These are phyloP conservation scores for Dryadomyces quercus-mongolicae DNA, from an alignment of 2,329 filamentous ascomycete genomes.

Conservation along the genomic window DNA sequence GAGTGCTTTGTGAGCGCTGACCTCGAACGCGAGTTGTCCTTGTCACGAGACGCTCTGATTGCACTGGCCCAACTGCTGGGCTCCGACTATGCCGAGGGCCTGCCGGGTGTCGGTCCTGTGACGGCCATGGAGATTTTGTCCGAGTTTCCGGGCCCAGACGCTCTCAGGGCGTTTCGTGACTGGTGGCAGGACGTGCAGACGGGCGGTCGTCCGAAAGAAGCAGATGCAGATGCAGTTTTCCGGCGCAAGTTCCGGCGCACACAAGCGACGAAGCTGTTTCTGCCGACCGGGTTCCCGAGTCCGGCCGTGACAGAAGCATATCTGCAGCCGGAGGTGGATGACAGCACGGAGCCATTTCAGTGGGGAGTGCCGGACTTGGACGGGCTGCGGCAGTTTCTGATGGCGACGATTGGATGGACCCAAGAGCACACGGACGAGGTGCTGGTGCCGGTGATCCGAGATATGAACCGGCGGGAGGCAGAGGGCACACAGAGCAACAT, in stretches of 20 bases:
- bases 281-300: conserved; percentile 71
- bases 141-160: conserved; percentile 57
- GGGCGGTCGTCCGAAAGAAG: conserved; percentile 49
- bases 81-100: conserved; percentile 87
- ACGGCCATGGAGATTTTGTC: conserved; percentile 89
- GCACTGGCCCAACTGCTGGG: conserved; percentile 82
- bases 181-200: conserved; percentile 80
- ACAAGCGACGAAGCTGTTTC: conserved; percentile 73
- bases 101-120: conserved; percentile 84
- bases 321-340: conserved; percentile 74
- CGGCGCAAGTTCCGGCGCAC: conserved; percentile 74
- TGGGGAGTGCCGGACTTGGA: conserved; percentile 95
- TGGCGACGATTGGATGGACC: conserved; percentile 86
- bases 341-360: conserved; percentile 65
- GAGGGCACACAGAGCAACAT: conserved; percentile 96
- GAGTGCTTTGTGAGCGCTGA: conserved; percentile 85
- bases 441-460: conserved; percentile 83
- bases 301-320: conserved; percentile 73
- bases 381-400: conserved; percentile 70
- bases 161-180: conserved; percentile 63
- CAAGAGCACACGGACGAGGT: conserved; percentile 91
- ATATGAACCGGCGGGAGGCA: conserved; percentile 79
- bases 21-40: conserved; percentile 76
- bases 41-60: conserved; percentile 80
- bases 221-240: conserved; percentile 50